Evolutionary conservation across 2,329 filamentous ascomycete species (phyloP), one percentile per base, ranked within the genome.

Genomic region (Botryosphaeria dothidea): DNA sequence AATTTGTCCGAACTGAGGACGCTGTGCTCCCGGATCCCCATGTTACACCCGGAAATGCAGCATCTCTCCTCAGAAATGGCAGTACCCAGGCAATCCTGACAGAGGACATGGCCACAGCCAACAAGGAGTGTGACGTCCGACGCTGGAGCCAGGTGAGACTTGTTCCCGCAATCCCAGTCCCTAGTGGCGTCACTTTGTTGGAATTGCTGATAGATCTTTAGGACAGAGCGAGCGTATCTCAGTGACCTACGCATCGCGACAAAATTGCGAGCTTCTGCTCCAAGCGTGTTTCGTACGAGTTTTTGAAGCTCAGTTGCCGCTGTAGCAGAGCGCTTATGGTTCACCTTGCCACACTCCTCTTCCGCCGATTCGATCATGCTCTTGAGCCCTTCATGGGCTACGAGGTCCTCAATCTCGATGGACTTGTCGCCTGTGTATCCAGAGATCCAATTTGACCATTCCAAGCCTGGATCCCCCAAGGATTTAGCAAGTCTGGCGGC

Each of bases 31-130:
- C 56, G 38, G 77, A 66, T 78, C 76, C 6, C 68, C 66, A 36
- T 75, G 71, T 71, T 70, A 67, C 84, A 86, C 9, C 75, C 77
- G 1, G 65, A 4, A 1, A 79, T 75, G 3, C 71, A 68, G 65
- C 83, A 85, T 52, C 66, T 67, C 21, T 74, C 72, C 45, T 78
- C 74, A 3, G 63, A 62, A 19, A 67, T 60, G 17, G 68, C 31
- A n/a, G 52, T 11, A 43, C 60, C 65, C 19, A 77, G 69, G 62
- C 83, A 85, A 1, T 62, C 48, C 21, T 72, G 67, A 70, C 85
- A 87, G n/a, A 83, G 69, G 1, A 77, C 66, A 69, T 88, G 85
- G 0, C 62, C 62, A 25, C 62, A 64, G 3, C 62, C 62, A 19
- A 57, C 21, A 13, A 64, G 5, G 8, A 64, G 19, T 7, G 62